A percentile compares a stretch with the other conserved stretches of the same genome.
Conservation (phyloP, 306 rosid species). For the Ormosia semicastrata region DNA sequence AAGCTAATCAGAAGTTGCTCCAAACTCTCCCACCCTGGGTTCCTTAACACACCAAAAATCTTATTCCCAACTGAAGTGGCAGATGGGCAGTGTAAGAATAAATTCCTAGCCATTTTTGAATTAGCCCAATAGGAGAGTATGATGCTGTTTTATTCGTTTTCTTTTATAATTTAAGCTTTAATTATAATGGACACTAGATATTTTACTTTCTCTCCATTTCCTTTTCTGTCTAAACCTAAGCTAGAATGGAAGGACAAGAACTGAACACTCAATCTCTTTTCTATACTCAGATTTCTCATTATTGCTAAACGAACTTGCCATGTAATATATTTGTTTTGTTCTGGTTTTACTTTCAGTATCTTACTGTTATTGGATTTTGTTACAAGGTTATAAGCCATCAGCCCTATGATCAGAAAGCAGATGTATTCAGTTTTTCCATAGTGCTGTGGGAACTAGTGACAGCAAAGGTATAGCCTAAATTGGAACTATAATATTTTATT, state of each 20-base stretch:
- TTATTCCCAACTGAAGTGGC: neutral
- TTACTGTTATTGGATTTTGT: conserved; percentile 31
- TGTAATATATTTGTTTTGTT: conserved; percentile 10
- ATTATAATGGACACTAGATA: neutral
- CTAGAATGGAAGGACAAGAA: neutral
- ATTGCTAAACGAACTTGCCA: neutral
- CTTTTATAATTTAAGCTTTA: neutral
- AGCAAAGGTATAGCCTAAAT: conserved; percentile 66
- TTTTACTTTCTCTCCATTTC: neutral
- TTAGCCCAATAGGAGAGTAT: neutral
- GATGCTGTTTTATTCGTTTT: neutral
- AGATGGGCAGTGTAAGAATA: neutral
- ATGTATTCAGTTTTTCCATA: conserved; percentile 92
- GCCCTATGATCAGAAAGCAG: conserved; percentile 97
- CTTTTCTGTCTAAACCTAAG: neutral
- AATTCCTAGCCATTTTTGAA: neutral
- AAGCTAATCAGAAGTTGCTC: neutral
- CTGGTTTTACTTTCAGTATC: conserved; percentile 26
- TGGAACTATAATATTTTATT: conserved; percentile 6
- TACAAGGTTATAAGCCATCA: conserved; percentile 94
- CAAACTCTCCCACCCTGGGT: neutral
- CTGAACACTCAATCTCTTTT: neutral
- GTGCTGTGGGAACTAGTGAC: conserved; percentile 98
- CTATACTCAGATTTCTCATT: neutral
- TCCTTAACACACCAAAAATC: neutral